Percentiles rank a stretch among this genome's conserved stretches.
Conservation (phyloP, 352 stramenopile species). For the Phytophthora pisi region DNA sequence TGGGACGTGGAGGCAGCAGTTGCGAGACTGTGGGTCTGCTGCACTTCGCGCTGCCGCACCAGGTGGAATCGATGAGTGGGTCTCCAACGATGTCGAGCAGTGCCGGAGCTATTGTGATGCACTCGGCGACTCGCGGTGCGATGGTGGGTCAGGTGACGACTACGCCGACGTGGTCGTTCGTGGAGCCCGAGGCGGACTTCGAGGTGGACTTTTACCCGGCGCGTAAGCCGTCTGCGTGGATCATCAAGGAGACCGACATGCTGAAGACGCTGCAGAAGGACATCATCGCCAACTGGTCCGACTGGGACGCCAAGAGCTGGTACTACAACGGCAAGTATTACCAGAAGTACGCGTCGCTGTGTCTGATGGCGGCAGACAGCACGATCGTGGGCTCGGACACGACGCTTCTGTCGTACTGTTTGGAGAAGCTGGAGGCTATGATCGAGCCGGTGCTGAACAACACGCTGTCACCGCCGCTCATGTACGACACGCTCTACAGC, state of each 20-base stretch:
- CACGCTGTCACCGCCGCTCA: conserved; percentile 42
- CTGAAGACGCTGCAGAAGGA: conserved; percentile 54
- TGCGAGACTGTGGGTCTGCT: conserved; percentile 47
- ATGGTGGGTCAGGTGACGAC: conserved; percentile 55
- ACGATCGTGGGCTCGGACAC: conserved; percentile 48
- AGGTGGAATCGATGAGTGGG: conserved; percentile 42
- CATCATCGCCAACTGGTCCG: conserved; percentile 58
- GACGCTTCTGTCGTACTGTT: conserved; percentile 39
- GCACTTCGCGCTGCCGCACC: conserved; percentile 64
- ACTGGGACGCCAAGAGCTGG: conserved; percentile 48
- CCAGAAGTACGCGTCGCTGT: conserved; percentile 38
- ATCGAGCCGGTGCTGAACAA: conserved; percentile 61
- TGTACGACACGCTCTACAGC: conserved; percentile 65
- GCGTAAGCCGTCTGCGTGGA: conserved; percentile 29
- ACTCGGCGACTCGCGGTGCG: conserved; percentile 53
- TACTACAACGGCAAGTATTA: conserved; percentile 72
- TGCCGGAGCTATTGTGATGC: conserved; percentile 32
- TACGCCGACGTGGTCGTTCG: conserved; percentile 49
- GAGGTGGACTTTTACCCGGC: conserved; percentile 63
- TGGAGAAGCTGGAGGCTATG: conserved; percentile 55
- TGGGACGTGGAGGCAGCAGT: conserved; percentile 53
- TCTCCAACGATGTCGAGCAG: conserved; percentile 16
- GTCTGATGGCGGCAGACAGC: conserved; percentile 43
- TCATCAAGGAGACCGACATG: conserved; percentile 49
- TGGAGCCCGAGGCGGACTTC: conserved; percentile 52